A percentile compares a stretch with the other conserved stretches of the same genome.
These are phyloP conservation scores for Boletus vermiculosoides DNA, from an alignment of 768 basidiomycete genomes.

Conservation along the genomic window DNA sequence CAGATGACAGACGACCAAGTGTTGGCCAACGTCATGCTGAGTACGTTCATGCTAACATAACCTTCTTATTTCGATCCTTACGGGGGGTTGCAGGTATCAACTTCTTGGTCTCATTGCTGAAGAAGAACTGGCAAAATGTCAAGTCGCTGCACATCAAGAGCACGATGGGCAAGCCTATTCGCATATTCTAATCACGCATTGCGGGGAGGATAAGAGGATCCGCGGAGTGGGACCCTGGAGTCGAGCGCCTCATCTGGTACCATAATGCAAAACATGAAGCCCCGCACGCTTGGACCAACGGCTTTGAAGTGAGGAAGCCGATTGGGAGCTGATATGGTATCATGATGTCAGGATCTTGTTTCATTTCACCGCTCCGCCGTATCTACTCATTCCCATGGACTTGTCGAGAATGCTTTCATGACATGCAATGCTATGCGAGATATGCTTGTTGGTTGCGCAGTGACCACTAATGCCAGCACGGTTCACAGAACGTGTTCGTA, in stretches of 20 bases:
- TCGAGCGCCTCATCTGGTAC: constrained; percentile 29
- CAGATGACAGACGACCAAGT: constrained; percentile 98
- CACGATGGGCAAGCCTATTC: constrained; percentile 98
- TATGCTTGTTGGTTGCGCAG: background rate
- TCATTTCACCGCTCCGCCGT: constrained; percentile 13
- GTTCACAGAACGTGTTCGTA: constrained; percentile 4
- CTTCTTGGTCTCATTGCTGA: constrained; percentile 98
- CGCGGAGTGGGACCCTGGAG: constrained; percentile 15
- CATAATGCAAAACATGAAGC: constrained; percentile 92
- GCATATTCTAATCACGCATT: constrained; percentile 67
- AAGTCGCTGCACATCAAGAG: constrained; percentile 98
- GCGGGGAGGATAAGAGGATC: constrained; percentile 6
- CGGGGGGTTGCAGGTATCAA: constrained; percentile 75
- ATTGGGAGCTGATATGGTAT: constrained; percentile 84
- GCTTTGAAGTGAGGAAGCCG: constrained; percentile 64
- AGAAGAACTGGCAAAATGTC: constrained; percentile 99
- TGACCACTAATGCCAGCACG: constrained; percentile 11
- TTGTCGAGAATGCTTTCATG: constrained; percentile 15
- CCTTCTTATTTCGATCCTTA: background rate
- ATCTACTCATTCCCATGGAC: constrained; percentile 24
- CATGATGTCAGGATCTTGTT: constrained; percentile 23
- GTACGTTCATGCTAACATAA: constrained; percentile 43
- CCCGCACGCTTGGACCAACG: constrained; percentile 99
- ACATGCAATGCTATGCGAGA: constrained; percentile 10
- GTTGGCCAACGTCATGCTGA: constrained; percentile 95